Percentiles rank a stretch among this genome's conserved stretches.
phyloP scores from a whole-genome alignment of 225 moss, liverwort and hornwort species.

The Physcomitrellopsis africana region DNA sequence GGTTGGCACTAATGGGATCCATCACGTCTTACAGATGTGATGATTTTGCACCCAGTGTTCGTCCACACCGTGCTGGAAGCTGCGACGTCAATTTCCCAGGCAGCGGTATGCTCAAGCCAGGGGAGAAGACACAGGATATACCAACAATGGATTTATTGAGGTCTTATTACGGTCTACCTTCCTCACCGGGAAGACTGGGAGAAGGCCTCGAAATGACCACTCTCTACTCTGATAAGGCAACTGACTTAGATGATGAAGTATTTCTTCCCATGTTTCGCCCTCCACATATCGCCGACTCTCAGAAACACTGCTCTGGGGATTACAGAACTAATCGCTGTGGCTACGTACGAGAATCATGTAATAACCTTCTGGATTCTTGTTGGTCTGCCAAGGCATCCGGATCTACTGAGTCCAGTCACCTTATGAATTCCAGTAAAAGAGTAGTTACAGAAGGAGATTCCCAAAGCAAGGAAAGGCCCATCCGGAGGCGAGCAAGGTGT shows the following conservation, averaged over 20 bases:
- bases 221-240: constrained; percentile 70
- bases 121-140: constrained; percentile 61
- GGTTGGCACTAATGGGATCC: constrained; percentile 15
- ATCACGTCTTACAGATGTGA: constrained; percentile 39
- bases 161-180: constrained; percentile 79
- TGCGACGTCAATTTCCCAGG: constrained; percentile 31
- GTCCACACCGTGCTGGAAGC: constrained; percentile 27
- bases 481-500: constrained; percentile 80
- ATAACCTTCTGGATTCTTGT: constrained; percentile 51
- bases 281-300: constrained; percentile 40
- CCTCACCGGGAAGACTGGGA: constrained; percentile 44
- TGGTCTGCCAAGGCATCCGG: constrained; percentile 52
- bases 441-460: constrained; percentile 60
- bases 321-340: constrained; percentile 39
- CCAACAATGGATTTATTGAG: constrained; percentile 88
- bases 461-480: constrained; percentile 60
- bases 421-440: constrained; percentile 54
- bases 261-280: constrained; percentile 47
- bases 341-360: constrained; percentile 53
- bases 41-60: constrained; percentile 28
- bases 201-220: constrained; percentile 91
- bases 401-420: constrained; percentile 39
- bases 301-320: constrained; percentile 37
- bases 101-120: constrained; percentile 33
- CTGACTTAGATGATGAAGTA: constrained; percentile 67